Percentiles rank a stretch among this genome's conserved stretches.
Evolutionary conservation across 331 rosid genomes (phyloP).

Genomic region (Spiraea crenata): DNA sequence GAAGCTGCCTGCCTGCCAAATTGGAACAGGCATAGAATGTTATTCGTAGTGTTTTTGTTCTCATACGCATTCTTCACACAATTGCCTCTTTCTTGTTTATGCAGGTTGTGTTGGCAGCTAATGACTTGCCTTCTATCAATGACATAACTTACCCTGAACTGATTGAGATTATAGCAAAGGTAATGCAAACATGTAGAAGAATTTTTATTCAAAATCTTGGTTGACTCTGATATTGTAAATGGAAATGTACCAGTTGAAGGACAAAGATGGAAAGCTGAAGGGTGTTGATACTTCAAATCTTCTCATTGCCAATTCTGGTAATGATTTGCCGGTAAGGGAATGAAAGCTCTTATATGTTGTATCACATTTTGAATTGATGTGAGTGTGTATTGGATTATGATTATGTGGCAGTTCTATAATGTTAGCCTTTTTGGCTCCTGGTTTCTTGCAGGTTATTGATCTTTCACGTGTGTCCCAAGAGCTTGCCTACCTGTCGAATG

Average conservation of each 20-base stretch:
- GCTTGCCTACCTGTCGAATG: slow-evolving; percentile 77
- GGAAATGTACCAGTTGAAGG: slow-evolving; percentile 68
- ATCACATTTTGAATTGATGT: not conserved
- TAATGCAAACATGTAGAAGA: slow-evolving; percentile 15
- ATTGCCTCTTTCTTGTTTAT: slow-evolving; percentile 24
- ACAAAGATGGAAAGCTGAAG: slow-evolving; percentile 50
- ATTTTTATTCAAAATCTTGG: slow-evolving; percentile 19
- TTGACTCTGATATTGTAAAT: slow-evolving; percentile 27
- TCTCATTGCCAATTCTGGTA: slow-evolving; percentile 80
- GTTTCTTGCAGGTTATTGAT: slow-evolving; percentile 69
- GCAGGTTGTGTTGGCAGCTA: slow-evolving; percentile 96
- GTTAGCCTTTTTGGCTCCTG: slow-evolving; percentile 20
- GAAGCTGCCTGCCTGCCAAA: not conserved
- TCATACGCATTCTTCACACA: slow-evolving; percentile 6
- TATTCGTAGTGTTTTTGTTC: not conserved
- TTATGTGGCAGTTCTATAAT: not conserved
- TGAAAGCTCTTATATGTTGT: slow-evolving; percentile 10
- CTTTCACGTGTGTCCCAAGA: slow-evolving; percentile 79
- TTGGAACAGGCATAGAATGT: not conserved
- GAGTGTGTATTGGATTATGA: not conserved
- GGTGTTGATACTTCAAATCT: slow-evolving; percentile 80
- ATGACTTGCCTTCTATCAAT: slow-evolving; percentile 93
- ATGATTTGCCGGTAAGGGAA: slow-evolving; percentile 90
- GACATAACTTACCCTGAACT: slow-evolving; percentile 78
- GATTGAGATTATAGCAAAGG: slow-evolving; percentile 79